phyloP scores from a whole-genome alignment of 768 basidiomycete species.

The Termitomyces eurrhizus region DNA sequence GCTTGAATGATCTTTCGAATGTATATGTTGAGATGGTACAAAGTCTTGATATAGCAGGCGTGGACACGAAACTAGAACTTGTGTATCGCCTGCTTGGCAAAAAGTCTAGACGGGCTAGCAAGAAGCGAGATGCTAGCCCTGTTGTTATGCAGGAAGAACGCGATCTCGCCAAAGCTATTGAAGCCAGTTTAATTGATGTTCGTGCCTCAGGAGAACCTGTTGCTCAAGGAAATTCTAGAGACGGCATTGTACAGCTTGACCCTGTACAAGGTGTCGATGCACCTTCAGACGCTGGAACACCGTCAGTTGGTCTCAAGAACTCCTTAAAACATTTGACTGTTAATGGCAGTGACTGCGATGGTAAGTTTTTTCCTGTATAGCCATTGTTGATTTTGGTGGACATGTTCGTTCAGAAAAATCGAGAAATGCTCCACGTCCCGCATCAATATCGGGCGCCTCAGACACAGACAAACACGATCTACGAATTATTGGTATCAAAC shows the following conservation, averaged over 20 bases:
- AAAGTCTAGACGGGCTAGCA: neutral
- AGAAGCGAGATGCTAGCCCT: neutral
- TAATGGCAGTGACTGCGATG: neutral
- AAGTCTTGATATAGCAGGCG: conserved; percentile 23
- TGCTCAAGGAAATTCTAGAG: neutral
- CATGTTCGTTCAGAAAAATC: neutral
- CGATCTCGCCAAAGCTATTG: conserved; percentile 43
- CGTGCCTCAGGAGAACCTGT: neutral
- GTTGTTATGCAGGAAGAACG: conserved; percentile 30
- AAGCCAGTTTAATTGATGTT: conserved; percentile 36
- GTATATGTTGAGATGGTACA: conserved; percentile 28
- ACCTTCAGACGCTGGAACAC: conserved; percentile 1
- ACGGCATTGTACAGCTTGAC: neutral
- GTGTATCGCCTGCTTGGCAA: conserved; percentile 41
- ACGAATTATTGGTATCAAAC: conserved; percentile 62
- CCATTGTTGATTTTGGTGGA: neutral
- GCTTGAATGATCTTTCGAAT: conserved; percentile 35
- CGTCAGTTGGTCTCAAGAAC: neutral
- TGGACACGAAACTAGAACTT: conserved; percentile 42
- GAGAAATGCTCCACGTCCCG: neutral
- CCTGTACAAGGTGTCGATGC: neutral
- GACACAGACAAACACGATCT: conserved; percentile 16
- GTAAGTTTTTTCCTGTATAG: neutral
- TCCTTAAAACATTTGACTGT: neutral
- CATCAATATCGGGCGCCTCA: neutral